Conservation (phyloP, 1,284 basidiomycete species). For the Pseudozyma sp. region DNA sequence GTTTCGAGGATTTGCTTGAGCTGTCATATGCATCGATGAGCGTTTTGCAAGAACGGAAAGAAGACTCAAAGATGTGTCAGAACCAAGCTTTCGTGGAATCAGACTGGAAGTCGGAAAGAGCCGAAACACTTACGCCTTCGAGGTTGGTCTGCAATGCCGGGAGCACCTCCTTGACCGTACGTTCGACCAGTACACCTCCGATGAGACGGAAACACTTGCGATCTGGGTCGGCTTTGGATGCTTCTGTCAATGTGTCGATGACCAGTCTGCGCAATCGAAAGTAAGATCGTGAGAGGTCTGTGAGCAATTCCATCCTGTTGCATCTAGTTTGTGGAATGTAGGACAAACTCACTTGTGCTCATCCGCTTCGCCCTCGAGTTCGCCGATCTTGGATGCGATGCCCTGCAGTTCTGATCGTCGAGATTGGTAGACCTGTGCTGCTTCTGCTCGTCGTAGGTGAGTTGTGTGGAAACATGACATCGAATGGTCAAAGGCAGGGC, state of each 20-base stretch:
- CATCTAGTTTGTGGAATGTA: no score
- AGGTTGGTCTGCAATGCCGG: constrained; percentile 74
- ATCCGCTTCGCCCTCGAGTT: constrained; percentile 66
- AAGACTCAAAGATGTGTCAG: not conserved
- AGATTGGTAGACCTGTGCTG: constrained; percentile 55
- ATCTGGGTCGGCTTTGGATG: constrained; percentile 77
- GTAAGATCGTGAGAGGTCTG: not conserved
- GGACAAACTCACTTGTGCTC: constrained; percentile 63
- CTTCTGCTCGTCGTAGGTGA: constrained; percentile 37
- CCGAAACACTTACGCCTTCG: constrained; percentile 56
- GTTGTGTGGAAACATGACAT: not conserved
- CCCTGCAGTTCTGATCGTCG: constrained; percentile 62
- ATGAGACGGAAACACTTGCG: constrained; percentile 97
- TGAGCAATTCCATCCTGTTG: not conserved
- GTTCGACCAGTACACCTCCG: constrained; percentile 93
- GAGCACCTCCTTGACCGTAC: constrained; percentile 93
- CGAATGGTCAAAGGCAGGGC: not conserved
- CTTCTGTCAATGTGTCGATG: constrained; percentile 80
- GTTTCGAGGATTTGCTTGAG: constrained; percentile 62
- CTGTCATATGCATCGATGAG: constrained; percentile 25
- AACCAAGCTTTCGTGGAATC: not conserved
- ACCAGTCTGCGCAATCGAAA: constrained; percentile 78
- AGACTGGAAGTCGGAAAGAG: not conserved
- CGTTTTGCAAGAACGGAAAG: no score
- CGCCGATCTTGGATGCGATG: constrained; percentile 66